Conservation (phyloP, 2,329 filamentous ascomycete species). For the Sporothrix euskadiensis region DNA sequence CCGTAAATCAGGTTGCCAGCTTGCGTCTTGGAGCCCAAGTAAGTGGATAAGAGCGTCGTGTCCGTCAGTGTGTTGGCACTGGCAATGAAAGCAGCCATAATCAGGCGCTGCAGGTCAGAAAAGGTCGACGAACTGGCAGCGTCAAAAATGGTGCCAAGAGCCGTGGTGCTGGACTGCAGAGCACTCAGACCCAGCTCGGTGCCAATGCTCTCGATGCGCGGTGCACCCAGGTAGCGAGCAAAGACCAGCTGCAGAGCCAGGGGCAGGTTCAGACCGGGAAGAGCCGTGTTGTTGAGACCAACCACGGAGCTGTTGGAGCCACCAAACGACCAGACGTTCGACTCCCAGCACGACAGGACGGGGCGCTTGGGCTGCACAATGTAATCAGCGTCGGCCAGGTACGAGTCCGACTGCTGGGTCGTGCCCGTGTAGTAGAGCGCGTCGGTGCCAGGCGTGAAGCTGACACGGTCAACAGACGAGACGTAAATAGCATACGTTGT, state of each 20-base stretch:
- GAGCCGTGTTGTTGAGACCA: conserved; percentile 30
- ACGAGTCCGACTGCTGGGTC: background rate
- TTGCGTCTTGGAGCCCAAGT: conserved; percentile 23
- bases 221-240: conserved; percentile 31
- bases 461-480: conserved; percentile 36
- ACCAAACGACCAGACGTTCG: conserved; percentile 37
- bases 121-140: conserved; percentile 35
- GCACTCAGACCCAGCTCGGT: conserved; percentile 33
- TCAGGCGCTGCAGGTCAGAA: conserved; percentile 37
- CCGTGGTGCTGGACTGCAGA: conserved; percentile 34
- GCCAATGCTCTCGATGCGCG: conserved; percentile 33
- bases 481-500: conserved; percentile 36
- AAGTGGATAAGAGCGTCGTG: conserved; percentile 33
- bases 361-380: conserved; percentile 33
- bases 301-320: conserved; percentile 33
- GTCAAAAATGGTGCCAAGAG: conserved; percentile 35
- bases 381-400: conserved; percentile 28
- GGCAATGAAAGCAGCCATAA: conserved; percentile 36
- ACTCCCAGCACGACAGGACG: conserved; percentile 37
- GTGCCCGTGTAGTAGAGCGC: conserved; percentile 34
- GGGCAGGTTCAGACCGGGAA: conserved; percentile 35
- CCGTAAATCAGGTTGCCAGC: conserved; percentile 30
- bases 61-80: conserved; percentile 36
- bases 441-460: conserved; percentile 35
- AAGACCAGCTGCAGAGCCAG: conserved; percentile 32